Percentiles rank a stretch among this genome's conserved stretches.
Conservation (phyloP, 116 monocot species). For the Iris pallida region DNA sequence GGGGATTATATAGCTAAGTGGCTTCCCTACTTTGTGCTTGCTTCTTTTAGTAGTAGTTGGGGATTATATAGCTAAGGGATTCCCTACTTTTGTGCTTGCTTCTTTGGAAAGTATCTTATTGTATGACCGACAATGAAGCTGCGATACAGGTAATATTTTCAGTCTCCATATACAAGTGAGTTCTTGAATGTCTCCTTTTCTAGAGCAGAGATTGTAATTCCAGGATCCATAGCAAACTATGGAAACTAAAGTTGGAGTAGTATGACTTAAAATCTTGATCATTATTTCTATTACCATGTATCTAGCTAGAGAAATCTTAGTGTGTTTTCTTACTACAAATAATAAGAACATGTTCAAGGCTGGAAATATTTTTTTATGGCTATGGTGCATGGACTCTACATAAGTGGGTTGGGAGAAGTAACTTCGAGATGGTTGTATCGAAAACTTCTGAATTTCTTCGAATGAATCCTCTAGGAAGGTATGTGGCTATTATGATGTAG, state of each 20-base stretch:
- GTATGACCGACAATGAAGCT: conserved; percentile 73
- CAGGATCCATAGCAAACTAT: no score
- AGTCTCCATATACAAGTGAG: conserved; percentile 91
- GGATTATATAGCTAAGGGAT: neutral
- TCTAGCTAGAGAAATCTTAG: neutral
- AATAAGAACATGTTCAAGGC: conserved; percentile 68
- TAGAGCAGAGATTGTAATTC: no score
- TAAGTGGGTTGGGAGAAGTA: no score
- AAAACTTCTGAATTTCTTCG: conserved; percentile 8
- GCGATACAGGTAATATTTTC: conserved; percentile 92
- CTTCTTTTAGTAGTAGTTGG: no score
- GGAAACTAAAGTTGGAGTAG: no score
- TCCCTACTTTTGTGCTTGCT: neutral
- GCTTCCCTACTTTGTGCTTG: no score
- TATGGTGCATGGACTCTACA: conserved; percentile 84
- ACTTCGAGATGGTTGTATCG: conserved; percentile 85
- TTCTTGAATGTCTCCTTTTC: no score
- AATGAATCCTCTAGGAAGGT: no score
- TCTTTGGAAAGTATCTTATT: conserved; percentile 53
- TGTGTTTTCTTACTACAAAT: conserved; percentile 32
- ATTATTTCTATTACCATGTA: neutral
- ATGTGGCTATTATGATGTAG: neutral
- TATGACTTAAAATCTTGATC: no score
- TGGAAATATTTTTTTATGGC: conserved; percentile 83
- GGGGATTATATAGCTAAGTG: neutral